Base-by-base conservation (phyloP, 2,329 filamentous ascomycete species). In the Falciphora oryzae region DNA sequence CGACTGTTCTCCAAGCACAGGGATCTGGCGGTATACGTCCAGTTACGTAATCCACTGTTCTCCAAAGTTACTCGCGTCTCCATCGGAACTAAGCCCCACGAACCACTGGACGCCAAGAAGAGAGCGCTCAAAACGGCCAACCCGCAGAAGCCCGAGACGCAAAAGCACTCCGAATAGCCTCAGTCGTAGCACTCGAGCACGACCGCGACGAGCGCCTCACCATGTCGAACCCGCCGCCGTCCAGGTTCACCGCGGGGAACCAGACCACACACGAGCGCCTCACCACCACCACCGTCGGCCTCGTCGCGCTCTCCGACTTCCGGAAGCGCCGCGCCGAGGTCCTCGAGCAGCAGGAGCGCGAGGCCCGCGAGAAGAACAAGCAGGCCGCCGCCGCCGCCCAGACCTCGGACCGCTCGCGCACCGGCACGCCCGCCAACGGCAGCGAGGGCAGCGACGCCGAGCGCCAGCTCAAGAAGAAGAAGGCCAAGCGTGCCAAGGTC, bases 301-400 rank as follows among this genome's bases (percentile, higher is more conserved):
- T 99, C 3, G 94, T 98, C 63, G 87, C 91, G 65, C 88, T 97
- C 58, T 92, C 91, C 69, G 95, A 98, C 74, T 98, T 96, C 76
- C 92, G 94, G 76, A 98, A 99, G 79, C 89, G 95, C 66, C 92
- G 94, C 76, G 93, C 93, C 70, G 92, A 97, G 77, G 92, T 93
- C n/a, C 81, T 97, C 61, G 94, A 97, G 75, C 89, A 92, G 73
- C 94, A 95, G 73, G 92, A 95, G 73, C 86, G 90, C 71, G 92
- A 95, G 72, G 89, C 86, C 16, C 87, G 88, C 72, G 89, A 91
- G 69, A 57, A 71, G 71, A 70, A 72, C 67, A 72, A 70, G 65
- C 38, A 44, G 16, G 38, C 38, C 38, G 38, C 38, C 38, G 38
- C 38, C 38, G 38, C 38, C 16, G 75, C 77, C 65, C 77, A 79